phyloP scores from a whole-genome alignment of 768 basidiomycete species.

The Lyophyllum semitale region DNA sequence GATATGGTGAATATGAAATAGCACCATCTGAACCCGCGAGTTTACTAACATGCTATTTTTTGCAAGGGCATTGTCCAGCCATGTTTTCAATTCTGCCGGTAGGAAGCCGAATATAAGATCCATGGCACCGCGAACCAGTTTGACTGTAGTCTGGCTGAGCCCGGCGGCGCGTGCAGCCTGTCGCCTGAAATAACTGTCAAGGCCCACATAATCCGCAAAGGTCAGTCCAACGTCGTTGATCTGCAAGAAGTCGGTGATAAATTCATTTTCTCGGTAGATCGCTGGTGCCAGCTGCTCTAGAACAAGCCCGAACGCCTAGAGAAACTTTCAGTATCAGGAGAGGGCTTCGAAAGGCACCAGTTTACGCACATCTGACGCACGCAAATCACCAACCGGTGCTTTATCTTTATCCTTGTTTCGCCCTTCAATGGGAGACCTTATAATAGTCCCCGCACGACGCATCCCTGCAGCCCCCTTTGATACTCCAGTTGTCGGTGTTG shows the following conservation, averaged over 20 bases:
- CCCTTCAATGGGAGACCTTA: constrained; percentile 74
- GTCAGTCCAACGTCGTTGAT: constrained; percentile 87
- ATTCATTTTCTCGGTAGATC: constrained; percentile 84
- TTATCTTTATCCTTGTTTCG: constrained; percentile 63
- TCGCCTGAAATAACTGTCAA: constrained; percentile 92
- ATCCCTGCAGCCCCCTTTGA: constrained; percentile 60
- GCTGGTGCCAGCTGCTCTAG: constrained; percentile 75
- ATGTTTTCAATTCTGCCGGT: constrained; percentile 76
- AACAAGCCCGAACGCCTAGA: constrained; percentile 72
- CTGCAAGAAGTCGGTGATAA: constrained; percentile 90
- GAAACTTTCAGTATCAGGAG: background rate
- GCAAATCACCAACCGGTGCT: constrained; percentile 56
- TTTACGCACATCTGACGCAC: constrained; percentile 66
- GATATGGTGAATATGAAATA: constrained; percentile 3
- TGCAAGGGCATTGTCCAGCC: constrained; percentile 78
- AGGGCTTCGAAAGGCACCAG: background rate
- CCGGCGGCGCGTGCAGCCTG: constrained; percentile 79
- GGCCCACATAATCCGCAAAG: constrained; percentile 92
- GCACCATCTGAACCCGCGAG: background rate
- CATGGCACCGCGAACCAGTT: constrained; percentile 86
- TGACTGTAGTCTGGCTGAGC: constrained; percentile 68
- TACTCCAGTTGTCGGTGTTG: constrained; percentile 37
- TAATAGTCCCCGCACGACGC: constrained; percentile 81
- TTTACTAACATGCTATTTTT: constrained; percentile 71
- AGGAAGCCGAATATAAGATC: constrained; percentile 96